These are phyloP conservation scores for Penicillium freii DNA, from an alignment of 2,329 filamentous ascomycete species.

Conservation along the genomic window DNA sequence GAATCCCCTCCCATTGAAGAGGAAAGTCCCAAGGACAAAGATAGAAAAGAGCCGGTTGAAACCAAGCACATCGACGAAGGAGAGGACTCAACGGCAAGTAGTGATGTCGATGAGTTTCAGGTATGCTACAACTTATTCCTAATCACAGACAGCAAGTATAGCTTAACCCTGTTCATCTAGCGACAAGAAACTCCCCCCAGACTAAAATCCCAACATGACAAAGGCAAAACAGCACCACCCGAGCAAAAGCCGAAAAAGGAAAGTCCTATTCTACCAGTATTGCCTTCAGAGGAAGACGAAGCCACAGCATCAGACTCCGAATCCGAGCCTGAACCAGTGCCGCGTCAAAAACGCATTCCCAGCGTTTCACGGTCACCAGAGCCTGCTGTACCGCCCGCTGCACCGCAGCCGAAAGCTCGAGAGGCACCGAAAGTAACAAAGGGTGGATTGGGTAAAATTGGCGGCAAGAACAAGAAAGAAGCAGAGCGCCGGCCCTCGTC, in stretches of 20 bases:
- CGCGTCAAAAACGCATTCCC: constrained; percentile 2
- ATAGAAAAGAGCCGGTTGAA: neutral
- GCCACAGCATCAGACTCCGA: constrained; percentile 20
- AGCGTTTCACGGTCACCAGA: neutral
- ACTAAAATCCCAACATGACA: constrained; percentile 19
- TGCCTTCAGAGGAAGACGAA: constrained; percentile 16
- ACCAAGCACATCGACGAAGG: constrained; percentile 14
- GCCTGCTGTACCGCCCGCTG: neutral
- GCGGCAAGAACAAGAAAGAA: constrained; percentile 19
- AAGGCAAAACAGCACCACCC: neutral
- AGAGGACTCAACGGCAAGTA: constrained; percentile 25
- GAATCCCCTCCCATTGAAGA: constrained; percentile 3
- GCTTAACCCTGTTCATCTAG: constrained; percentile 19
- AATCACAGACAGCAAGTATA: neutral
- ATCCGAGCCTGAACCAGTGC: constrained; percentile 11
- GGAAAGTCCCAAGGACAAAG: neutral
- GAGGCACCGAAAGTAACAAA: constrained; percentile 4
- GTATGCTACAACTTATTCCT: constrained; percentile 23
- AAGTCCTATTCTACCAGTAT: constrained; percentile 5
- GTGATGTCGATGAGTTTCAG: constrained; percentile 40
- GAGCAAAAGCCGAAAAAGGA: constrained; percentile 8
- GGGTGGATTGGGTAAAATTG: constrained; percentile 15
- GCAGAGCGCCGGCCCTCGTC: constrained; percentile 13
- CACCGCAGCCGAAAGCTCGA: neutral
- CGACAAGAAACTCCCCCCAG: constrained; percentile 38